phyloP scores from a whole-genome alignment of 1,139 yeast genomes.

The Yamadazyma spencermartinsiae region DNA sequence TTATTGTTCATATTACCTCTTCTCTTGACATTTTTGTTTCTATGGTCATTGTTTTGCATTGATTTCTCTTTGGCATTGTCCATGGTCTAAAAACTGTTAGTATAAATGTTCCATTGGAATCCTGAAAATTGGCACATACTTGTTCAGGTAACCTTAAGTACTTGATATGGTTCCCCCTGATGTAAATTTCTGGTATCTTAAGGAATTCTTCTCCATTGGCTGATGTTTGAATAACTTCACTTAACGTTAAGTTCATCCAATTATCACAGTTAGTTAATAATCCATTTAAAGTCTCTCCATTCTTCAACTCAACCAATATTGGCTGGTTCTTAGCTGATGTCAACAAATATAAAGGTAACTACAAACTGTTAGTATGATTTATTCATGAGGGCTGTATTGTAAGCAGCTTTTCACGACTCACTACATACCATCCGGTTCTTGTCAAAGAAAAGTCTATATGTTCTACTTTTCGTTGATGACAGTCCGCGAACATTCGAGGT shows the following conservation, averaged over 20 bases:
- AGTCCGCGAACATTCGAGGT: neutral
- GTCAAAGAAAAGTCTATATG: neutral
- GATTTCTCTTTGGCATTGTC: conserved; percentile 78
- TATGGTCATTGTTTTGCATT: conserved; percentile 53
- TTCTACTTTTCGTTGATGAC: neutral
- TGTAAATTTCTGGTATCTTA: conserved; percentile 74
- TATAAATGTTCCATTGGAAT: conserved; percentile 2
- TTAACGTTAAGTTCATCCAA: conserved; percentile 91
- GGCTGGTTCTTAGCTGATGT: conserved; percentile 92
- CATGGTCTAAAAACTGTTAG: conserved; percentile 49
- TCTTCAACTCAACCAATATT: conserved; percentile 85
- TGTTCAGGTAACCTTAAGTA: conserved; percentile 49
- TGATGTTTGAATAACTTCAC: conserved; percentile 74
- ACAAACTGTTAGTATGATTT: conserved; percentile 10
- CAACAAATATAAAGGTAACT: conserved; percentile 87
- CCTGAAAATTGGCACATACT: conserved; percentile 15
- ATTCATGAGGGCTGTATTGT: no score
- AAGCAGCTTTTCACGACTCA: no score
- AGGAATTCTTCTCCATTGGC: conserved; percentile 67
- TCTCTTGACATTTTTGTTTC: conserved; percentile 49
- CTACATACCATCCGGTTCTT: conserved; percentile 11
- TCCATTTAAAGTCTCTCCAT: conserved; percentile 90
- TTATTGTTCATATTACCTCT: conserved; percentile 28
- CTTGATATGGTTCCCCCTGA: conserved; percentile 76
- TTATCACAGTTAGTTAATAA: conserved; percentile 83